Base-by-base conservation (phyloP, 23 red algal genomes). In the Chondrus crispus region DNA sequence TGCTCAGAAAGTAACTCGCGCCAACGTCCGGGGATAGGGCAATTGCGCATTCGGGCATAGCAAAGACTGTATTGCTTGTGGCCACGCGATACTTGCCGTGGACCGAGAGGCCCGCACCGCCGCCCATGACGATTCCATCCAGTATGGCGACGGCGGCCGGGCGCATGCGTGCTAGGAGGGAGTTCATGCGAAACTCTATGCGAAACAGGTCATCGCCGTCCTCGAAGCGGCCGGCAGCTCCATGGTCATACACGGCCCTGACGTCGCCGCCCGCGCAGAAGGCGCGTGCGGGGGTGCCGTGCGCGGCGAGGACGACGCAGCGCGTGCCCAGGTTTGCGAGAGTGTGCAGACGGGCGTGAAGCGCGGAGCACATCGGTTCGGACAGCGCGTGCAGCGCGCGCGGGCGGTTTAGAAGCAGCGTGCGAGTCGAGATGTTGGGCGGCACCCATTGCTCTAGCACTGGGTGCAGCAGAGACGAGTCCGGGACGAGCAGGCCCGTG, bases 241-340 rank as follows among this genome's bases (percentile, higher is more conserved):
- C 47, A 19, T 76, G 72, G 12, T 47, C 36, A 22, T 24, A 52
- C 46, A 72, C 48, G 30, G 84, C 85, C 18, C 91, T 87, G 12
- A 99, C 68, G 64, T 99, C 97, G 30, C 97, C 97, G 28, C 97
- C 97, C 2, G 94, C 93, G 55, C 94, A 99, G 78, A 96, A 99
- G 24, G 87, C 81, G n/a, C 68, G 72, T 8, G 49, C 24, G 9
- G 38, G 37, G 29, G 69, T 62, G 36, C 41, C 66, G 62, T 73
- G 53, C 36, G 84, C 74, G 20, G 40, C 45, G 63, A 95, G 84
- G 48, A 95, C 43, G 47, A 90, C 44, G 86, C 73, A 81, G 24
- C 30, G 58, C 13, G 35, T n/a, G n/a, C n/a, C n/a, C 47, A 50
- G 38, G n/a, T 48, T 30, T n/a, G n/a, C 19, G 41, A 18, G 28